Base-by-base conservation (phyloP, 2,329 filamentous ascomycete species). In the Aspergillus sp. region DNA sequence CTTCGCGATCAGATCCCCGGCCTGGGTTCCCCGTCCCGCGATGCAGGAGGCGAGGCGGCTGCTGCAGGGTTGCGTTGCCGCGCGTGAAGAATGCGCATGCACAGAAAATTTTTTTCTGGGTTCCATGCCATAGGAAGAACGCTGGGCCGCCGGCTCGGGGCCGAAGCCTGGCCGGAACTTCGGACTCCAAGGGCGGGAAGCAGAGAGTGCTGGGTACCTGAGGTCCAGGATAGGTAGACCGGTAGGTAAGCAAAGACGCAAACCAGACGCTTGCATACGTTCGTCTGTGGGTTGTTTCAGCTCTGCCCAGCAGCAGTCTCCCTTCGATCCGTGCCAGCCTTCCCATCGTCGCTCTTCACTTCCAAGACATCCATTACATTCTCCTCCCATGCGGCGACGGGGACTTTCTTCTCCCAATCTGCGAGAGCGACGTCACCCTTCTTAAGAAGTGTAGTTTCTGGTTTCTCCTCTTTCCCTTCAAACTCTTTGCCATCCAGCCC, bases 361-460 rank as follows among this genome's bases (percentile, higher is more conserved):
- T 76, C 73, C 50, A 76, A 58, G 1, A 67, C 64, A 33, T 73
- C 73, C 71, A 76, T 74, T 6, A 45, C 21, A 51, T 69, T 72
- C 64, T 71, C 68, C 58, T 76, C 73, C 73, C 73, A 76, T n/a
- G 54, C 57, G 25, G 72, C 65, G n/a, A 76, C 69, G 6, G 47
- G 39, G 19, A 72, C 70, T 46, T 57, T 63, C 11, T 55, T 63
- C 56, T 76, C 73, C 73, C 73, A 76, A 44, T 44, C 50, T 5
- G 64, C 58, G 15, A 76, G 46, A 4, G 67, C 69, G 23, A 21
- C 44, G 35, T 74, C 70, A 1, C 72, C 73, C 57, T 69, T 71
- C 41, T 57, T 57, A 19, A 57, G 61, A 2, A 76, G 55, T 46
- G 65, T 61, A 2, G 15, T 52, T 58, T 76, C 73, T 1, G 73